Base-by-base conservation (phyloP, 495 filamentous ascomycete species). In the Penicillium cosmopolitanum region DNA sequence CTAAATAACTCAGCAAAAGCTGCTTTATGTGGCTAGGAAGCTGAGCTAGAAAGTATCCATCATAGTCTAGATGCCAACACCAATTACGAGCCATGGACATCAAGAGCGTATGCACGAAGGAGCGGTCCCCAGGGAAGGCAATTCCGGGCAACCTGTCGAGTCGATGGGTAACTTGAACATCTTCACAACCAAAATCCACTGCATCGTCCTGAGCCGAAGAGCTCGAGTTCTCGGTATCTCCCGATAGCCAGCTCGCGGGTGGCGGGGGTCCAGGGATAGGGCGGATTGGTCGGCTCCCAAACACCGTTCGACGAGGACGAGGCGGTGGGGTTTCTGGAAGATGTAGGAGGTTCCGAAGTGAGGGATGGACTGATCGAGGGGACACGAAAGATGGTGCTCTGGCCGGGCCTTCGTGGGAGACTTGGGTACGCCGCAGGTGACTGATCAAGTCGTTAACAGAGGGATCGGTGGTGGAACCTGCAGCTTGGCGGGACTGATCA, bases 251-350 rank as follows among this genome's bases (percentile, higher is more conserved):
- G 65, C 88, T 92, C 31, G 77, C 78, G 2, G 91, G 91, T 18
- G 89, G 78, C 9, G 89, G 81, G 4, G 91, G 90, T 0, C 90
- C 91, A 1, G 89, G 74, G 0, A 84, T 82, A 15, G 77, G 69
- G 56, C 84, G 80, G 58, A 74, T 54, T 31, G 81, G 67, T 64
- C 72, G 71, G 72, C 77, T 55, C 23, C 67, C 69, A 33, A 77
- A 65, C 65, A 67, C 73, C 33, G 67, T 56, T 46, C 74, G 66
- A 28, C 80, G 85, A 34, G 89, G 88, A 15, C 74, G 74, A 7
- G 88, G 89, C 11, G 84, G 77, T n/a, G 86, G 85, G 28, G 85
- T 84, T 63, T 92, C 89, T 35, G 88, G 87, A 25, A 92, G 77
- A 48, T 89, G 82, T 33, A 94, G 80, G 43, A 93, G 81, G 34